A percentile compares a stretch with the other conserved stretches of the same genome.
Evolutionary conservation across 441 rosid genomes (phyloP).

Genomic region (Euphorbia corollata): DNA sequence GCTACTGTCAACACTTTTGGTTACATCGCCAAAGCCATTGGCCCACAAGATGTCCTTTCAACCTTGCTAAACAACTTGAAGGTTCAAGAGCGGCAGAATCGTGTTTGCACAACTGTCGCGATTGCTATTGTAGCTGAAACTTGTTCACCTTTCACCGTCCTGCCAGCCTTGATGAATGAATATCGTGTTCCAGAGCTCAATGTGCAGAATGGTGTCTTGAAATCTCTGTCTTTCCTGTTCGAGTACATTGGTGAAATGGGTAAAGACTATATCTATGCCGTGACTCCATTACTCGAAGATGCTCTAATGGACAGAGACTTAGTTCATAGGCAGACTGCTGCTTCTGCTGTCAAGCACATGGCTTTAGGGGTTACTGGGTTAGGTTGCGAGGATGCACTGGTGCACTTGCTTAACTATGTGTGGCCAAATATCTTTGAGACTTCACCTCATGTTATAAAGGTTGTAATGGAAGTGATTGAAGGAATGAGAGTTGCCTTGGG

Average conservation of each 20-base stretch:
- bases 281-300: constrained; percentile 91
- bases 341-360: constrained; percentile 96
- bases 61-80: constrained; percentile 91
- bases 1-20: constrained; percentile 96
- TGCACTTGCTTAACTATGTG: constrained; percentile 79
- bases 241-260: constrained; percentile 99
- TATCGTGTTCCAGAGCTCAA: constrained; percentile 93
- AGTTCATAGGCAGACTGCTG: constrained; percentile 97
- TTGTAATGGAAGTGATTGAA: constrained; percentile 94
- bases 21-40: constrained; percentile 95
- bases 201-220: constrained; percentile 93
- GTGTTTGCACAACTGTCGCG: constrained; percentile 97
- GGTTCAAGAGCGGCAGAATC: constrained; percentile 97
- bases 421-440: constrained; percentile 99
- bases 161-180: constrained; percentile 94
- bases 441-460: constrained; percentile 94
- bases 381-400: constrained; percentile 96
- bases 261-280: constrained; percentile 93
- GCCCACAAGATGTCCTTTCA: constrained; percentile 97
- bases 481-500: constrained; percentile 95
- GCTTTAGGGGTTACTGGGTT: constrained; percentile 94
- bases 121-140: constrained; percentile 96
- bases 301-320: constrained; percentile 96
- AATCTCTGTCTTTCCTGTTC: constrained; percentile 86
- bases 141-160: constrained; percentile 90